These are phyloP conservation scores for Steccherinum ochraceum DNA, from an alignment of 768 basidiomycete species.

Conservation along the genomic window DNA sequence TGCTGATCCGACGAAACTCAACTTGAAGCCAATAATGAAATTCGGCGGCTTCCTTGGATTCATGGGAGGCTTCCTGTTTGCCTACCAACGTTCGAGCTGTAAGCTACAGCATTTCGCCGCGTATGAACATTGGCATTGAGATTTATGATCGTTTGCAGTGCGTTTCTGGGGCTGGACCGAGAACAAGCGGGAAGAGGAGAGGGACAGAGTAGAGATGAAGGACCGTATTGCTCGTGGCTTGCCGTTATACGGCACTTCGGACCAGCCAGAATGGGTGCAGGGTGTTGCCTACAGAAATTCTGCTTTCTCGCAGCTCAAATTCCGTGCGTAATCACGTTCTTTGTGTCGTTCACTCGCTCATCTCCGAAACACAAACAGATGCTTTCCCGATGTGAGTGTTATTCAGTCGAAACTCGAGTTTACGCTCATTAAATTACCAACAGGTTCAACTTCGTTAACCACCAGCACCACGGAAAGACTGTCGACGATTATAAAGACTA, in stretches of 20 bases:
- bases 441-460: constrained; percentile 96
- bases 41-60: constrained; percentile 78
- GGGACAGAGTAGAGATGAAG: constrained; percentile 73
- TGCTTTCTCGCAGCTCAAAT: constrained; percentile 88
- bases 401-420: too few relatives aligned
- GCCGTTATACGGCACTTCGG: constrained; percentile 80
- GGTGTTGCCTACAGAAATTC: constrained; percentile 84
- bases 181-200: constrained; percentile 75
- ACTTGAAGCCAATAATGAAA: constrained; percentile 34
- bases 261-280: constrained; percentile 82
- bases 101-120: constrained; percentile 27
- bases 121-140: constrained; percentile 6
- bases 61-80: constrained; percentile 84
- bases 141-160: constrained; percentile 33
- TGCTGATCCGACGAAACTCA: constrained; percentile 36
- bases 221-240: constrained; percentile 72
- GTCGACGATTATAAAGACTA: constrained; percentile 61
- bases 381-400: constrained; percentile 75
- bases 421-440: too few relatives aligned
- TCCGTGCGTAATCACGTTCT: constrained; percentile 44
- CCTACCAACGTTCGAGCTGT: constrained; percentile 90
- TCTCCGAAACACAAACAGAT: constrained; percentile 39
- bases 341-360: background rate
- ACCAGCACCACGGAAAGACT: constrained; percentile 81
- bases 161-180: constrained; percentile 97